Conservation (phyloP, 352 stramenopile species). For the Pythium pectinolyticum region DNA sequence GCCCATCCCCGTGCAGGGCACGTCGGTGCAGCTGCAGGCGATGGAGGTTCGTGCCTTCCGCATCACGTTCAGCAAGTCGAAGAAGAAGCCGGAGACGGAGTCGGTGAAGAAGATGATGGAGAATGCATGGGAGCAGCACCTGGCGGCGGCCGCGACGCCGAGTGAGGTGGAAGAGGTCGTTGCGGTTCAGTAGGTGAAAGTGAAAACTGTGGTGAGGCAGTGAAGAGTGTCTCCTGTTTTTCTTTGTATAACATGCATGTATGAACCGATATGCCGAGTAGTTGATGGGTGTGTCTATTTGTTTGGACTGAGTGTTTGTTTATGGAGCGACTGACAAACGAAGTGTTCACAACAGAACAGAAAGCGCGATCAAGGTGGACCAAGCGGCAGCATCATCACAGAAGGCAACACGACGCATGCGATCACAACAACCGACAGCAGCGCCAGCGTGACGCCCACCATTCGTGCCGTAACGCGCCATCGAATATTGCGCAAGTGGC, state of each 20-base stretch:
- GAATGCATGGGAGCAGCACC: conserved; percentile 17
- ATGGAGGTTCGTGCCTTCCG: conserved; percentile 95
- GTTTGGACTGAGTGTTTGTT: too few species aligned
- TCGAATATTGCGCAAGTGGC: conserved; percentile 39
- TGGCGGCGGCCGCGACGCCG: conserved; percentile 10
- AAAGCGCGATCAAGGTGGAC: too few species aligned
- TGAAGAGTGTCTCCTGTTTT: background rate
- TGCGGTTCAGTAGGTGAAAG: conserved; percentile 22
- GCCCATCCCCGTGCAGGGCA: conserved; percentile 52
- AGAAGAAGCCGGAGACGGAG: background rate
- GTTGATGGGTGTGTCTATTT: too few species aligned
- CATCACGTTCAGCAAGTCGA: conserved; percentile 50
- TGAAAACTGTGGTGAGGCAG: background rate
- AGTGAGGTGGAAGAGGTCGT: conserved; percentile 22
- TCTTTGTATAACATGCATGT: conserved; percentile 7
- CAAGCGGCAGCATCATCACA: conserved; percentile 8
- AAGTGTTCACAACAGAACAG: too few species aligned
- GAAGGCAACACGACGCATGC: conserved; percentile 6
- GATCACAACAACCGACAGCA: conserved; percentile 19
- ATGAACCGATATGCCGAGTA: too few species aligned
- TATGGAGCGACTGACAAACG: too few species aligned
- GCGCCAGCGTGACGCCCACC: conserved; percentile 27
- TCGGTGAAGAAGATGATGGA: conserved; percentile 18
- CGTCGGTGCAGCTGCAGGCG: conserved; percentile 71
- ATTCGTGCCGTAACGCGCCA: conserved; percentile 44